A percentile compares a stretch with the other conserved stretches of the same genome.
phyloP scores from a whole-genome alignment of 495 filamentous ascomycete species.

The Recurvomyces mirabilis region DNA sequence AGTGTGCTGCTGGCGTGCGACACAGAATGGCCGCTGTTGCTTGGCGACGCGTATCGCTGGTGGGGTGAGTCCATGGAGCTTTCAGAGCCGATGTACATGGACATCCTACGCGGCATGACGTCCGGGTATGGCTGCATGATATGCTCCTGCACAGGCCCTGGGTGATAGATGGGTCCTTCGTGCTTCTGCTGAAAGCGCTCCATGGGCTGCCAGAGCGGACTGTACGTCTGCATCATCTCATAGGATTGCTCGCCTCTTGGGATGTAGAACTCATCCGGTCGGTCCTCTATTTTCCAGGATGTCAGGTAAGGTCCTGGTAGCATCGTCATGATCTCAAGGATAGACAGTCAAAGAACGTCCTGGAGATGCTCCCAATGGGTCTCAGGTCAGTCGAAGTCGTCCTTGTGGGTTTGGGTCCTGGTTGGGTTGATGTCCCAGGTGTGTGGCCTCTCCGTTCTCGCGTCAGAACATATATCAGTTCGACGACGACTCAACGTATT shows the following conservation, averaged over 20 bases:
- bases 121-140: background rate
- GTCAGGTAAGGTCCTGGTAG: too few relatives aligned
- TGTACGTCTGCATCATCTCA: too few relatives aligned
- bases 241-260: too few relatives aligned
- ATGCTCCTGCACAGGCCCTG: background rate
- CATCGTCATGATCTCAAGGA: too few relatives aligned
- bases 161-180: background rate
- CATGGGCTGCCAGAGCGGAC: constrained; percentile 2
- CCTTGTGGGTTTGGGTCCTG: background rate
- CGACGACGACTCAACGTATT: background rate
- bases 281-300: too few relatives aligned
- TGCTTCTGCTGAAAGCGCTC: background rate
- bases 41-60: constrained; percentile 7
- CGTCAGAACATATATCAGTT: background rate
- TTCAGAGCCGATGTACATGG: background rate
- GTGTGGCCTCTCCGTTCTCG: background rate
- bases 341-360: background rate
- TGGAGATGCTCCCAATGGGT: background rate
- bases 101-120: background rate
- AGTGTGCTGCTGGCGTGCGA: constrained; percentile 11
- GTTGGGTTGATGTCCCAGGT: background rate
- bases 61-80: background rate
- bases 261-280: background rate
- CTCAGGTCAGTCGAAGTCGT: background rate
- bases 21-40: constrained; percentile 6